phyloP scores from a whole-genome alignment of 2,329 filamentous ascomycete genomes.

The Calonectria fujianensis region DNA sequence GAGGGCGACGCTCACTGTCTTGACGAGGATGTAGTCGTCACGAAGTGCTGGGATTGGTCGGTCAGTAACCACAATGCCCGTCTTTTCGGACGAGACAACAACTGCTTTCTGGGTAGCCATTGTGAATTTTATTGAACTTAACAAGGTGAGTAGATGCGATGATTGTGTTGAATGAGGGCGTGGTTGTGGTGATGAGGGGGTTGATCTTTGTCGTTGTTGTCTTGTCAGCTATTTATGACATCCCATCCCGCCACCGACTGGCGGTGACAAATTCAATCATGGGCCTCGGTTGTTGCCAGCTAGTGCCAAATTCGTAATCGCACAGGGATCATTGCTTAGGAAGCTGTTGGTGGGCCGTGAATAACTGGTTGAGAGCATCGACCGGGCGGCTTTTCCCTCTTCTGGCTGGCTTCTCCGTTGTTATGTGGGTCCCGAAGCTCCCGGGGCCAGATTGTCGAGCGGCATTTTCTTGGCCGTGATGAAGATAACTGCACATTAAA shows the following conservation, averaged over 20 bases:
- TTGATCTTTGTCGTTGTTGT: not conserved
- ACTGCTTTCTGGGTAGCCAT: slow-evolving; percentile 17
- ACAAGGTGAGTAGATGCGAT: not conserved
- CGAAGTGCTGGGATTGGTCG: slow-evolving; percentile 34
- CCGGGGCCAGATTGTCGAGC: not conserved
- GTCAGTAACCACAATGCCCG: slow-evolving; percentile 18
- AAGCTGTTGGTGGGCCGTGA: not conserved
- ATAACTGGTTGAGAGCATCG: not conserved
- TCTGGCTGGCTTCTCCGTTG: not conserved
- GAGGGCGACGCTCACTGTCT: slow-evolving; percentile 57
- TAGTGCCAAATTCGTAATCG: slow-evolving; percentile 1
- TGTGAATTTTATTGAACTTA: not conserved
- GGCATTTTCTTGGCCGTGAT: not conserved
- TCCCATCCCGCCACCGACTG: not conserved
- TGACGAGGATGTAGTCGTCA: slow-evolving; percentile 57
- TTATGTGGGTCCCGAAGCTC: not conserved
- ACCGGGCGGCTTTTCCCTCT: not conserved
- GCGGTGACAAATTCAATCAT: slow-evolving; percentile 14
- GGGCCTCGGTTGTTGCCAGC: not conserved
- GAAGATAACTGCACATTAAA: not conserved
- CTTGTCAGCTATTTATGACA: slow-evolving; percentile 8
- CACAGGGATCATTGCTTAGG: not conserved
- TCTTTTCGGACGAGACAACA: not conserved
- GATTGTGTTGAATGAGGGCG: not conserved
- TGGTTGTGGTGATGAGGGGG: not conserved